Base-by-base conservation (phyloP, 2,329 filamentous ascomycete species). In the Fusarium sp. region DNA sequence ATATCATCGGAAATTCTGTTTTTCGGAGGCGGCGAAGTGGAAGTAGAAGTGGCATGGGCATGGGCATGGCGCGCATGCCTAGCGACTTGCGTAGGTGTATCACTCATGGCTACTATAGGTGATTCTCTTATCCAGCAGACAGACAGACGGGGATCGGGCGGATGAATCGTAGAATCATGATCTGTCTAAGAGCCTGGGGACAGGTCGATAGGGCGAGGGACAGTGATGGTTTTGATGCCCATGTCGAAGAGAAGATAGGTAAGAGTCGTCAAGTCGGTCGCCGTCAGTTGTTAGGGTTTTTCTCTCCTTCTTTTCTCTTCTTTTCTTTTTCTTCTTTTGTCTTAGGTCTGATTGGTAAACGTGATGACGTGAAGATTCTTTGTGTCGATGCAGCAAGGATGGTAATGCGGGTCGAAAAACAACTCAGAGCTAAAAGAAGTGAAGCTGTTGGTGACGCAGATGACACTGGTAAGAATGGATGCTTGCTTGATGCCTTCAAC, bases 1-100 rank as follows among this genome's bases (percentile, higher is more conserved):
- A 92, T 83, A 70, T 91, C 88, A 75, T 91, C 88, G 52, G 80
- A 77, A 30, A 77, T 79, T 57, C 81, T 82, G 55, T 82, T 81
- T 67, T 83, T 75, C 47, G 73, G 83, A n/a, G 83, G 79, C 24
- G 86, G 84, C 11, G 86, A 85, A 62, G 76, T 73, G 44, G 77
- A 72, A 60, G 77, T 73, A 59, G 76, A 71, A 42, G 32, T 52
- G 32, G 50, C 25, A 27, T 49, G 45, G n/a, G 44, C 27, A 18
- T 49, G 46, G 30, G 49, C 49, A 61, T 78, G 77, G 74, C 80
- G 75, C 73, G 75, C 73, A 51, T 79, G 78, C 77, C 75, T 76
- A 55, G 77, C 69, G 38, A 80, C 72, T 55, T 77, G 71, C 34
- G 68, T 54, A 15, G 76, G 75, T 51, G 76, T 70, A 59, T 82